Conservation (phyloP, 495 filamentous ascomycete species). For the Talaromyces trachyspermus region DNA sequence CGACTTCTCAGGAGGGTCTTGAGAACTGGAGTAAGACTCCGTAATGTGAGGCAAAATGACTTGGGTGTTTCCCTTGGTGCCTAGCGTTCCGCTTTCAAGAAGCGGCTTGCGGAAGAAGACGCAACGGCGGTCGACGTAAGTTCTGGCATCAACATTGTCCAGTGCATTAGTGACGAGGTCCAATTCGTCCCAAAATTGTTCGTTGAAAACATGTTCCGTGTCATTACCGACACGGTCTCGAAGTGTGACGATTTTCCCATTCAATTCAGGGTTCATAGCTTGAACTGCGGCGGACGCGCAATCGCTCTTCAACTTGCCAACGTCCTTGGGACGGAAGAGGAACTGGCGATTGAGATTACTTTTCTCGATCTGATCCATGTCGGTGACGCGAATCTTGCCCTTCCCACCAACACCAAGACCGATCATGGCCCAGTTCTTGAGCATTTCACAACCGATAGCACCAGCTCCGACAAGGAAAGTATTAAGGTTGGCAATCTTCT, state of each 20-base stretch:
- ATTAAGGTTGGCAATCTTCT: conserved; percentile 80
- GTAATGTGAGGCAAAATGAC: conserved; percentile 86
- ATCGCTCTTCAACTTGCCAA: conserved; percentile 95
- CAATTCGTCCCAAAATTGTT: conserved; percentile 84
- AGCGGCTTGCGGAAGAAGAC: conserved; percentile 98
- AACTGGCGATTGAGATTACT: conserved; percentile 99
- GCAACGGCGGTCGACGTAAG: conserved; percentile 94
- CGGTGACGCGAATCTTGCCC: conserved; percentile 84
- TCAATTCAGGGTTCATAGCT: conserved; percentile 90
- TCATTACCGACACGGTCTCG: conserved; percentile 87
- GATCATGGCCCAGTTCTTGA: conserved; percentile 99
- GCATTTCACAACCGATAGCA: conserved; percentile 97
- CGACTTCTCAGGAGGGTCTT: conserved; percentile 96
- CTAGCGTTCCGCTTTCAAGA: conserved; percentile 92
- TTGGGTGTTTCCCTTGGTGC: conserved; percentile 97
- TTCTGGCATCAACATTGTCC: conserved; percentile 95
- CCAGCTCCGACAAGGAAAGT: conserved; percentile 95
- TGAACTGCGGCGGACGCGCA: conserved; percentile 83
- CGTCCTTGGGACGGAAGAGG: conserved; percentile 88
- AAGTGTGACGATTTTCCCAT: conserved; percentile 73
- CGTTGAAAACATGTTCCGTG: conserved; percentile 92
- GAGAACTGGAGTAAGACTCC: conserved; percentile 97
- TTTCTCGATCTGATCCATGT: conserved; percentile 98
- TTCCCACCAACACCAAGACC: conserved; percentile 83
- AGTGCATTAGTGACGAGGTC: conserved; percentile 95